phyloP scores from a whole-genome alignment of 2,329 filamentous ascomycete species.

The Rhinocladiella similis region DNA sequence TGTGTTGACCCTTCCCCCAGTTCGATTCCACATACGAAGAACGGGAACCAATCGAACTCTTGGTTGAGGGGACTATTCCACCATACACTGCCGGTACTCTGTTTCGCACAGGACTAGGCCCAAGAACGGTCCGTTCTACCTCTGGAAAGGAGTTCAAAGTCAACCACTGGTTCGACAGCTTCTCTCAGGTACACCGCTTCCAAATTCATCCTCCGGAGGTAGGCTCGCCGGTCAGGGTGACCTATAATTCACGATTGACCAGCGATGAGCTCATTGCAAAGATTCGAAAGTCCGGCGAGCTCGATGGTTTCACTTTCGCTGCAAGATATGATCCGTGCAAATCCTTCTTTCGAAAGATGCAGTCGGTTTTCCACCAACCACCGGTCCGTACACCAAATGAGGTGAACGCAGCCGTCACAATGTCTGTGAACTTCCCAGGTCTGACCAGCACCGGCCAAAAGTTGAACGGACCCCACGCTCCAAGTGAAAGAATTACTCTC shows the following conservation, averaged over 20 bases:
- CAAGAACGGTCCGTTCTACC: slow-evolving; percentile 61
- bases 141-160: slow-evolving; percentile 60
- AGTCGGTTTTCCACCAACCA: slow-evolving; percentile 56
- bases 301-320: slow-evolving; percentile 64
- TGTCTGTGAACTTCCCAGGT: slow-evolving; percentile 66
- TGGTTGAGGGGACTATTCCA: slow-evolving; percentile 67
- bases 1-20: slow-evolving; percentile 40
- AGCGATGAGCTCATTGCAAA: slow-evolving; percentile 63
- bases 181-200: slow-evolving; percentile 68
- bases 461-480: slow-evolving; percentile 19
- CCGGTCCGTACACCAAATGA: slow-evolving; percentile 35
- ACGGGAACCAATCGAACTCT: slow-evolving; percentile 62
- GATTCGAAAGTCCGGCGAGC: slow-evolving; percentile 60
- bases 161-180: slow-evolving; percentile 79
- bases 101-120: slow-evolving; percentile 73
- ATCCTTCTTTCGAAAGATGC: slow-evolving; percentile 69
- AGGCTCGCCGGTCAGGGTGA: slow-evolving; percentile 48
- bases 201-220: slow-evolving; percentile 56
- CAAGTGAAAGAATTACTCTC: slow-evolving; percentile 47
- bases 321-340: slow-evolving; percentile 73
- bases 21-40: slow-evolving; percentile 69
- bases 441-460: slow-evolving; percentile 35
- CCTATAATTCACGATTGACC: slow-evolving; percentile 71
- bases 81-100: slow-evolving; percentile 69
- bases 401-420: slow-evolving; percentile 64